Evolutionary conservation across 495 filamentous ascomycete genomes (phyloP).

Genomic region (Podospora pseudocomata): DNA sequence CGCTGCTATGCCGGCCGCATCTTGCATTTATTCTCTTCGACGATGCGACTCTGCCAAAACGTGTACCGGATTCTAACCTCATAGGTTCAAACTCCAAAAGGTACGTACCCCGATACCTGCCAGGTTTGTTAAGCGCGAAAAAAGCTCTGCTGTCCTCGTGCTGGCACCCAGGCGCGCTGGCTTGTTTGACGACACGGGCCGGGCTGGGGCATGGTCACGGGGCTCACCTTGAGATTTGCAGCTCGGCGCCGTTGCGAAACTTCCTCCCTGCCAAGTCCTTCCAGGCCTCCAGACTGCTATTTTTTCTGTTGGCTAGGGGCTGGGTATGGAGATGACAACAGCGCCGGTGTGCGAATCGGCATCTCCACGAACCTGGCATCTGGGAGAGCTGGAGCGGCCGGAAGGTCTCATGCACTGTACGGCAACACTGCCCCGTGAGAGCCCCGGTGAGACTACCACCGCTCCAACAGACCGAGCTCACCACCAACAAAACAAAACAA

Average conservation of each 20-base stretch:
- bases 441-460: not conserved
- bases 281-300: constrained; percentile 10
- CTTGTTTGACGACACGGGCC: constrained; percentile 2
- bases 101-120: not conserved
- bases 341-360: not conserved
- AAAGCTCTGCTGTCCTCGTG: constrained; percentile 37
- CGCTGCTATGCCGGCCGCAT: constrained; percentile 24
- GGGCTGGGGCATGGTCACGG: constrained; percentile 22
- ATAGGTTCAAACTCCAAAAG: not conserved
- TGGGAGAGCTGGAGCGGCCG: no score
- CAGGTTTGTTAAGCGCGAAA: not conserved
- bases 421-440: not conserved
- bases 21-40: constrained; percentile 1
- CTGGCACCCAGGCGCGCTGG: constrained; percentile 13
- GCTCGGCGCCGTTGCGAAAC: constrained; percentile 14
- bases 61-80: not conserved
- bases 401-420: not conserved
- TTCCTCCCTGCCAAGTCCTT: constrained; percentile 25
- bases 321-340: not conserved
- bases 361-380: not conserved
- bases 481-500: not conserved
- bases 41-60: not conserved
- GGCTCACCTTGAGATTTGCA: constrained; percentile 19
- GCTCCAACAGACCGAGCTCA: not conserved
- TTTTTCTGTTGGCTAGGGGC: not conserved